A percentile compares a stretch with the other conserved stretches of the same genome.
Conservation (phyloP, 768 basidiomycete species). For the Auricularia sp. region DNA sequence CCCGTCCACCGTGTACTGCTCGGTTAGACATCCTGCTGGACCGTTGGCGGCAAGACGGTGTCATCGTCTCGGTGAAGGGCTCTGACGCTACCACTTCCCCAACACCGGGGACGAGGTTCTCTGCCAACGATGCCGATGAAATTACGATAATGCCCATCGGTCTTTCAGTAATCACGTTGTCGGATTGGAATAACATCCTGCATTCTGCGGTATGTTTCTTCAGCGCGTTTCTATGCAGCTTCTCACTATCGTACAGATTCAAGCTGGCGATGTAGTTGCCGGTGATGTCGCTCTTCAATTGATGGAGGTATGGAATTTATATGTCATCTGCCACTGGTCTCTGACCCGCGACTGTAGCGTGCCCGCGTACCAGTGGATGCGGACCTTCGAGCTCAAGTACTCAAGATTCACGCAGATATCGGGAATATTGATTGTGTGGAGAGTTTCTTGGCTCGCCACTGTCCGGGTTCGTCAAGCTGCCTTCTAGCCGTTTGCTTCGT, state of each 20-base stretch:
- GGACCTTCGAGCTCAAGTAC: conserved; percentile 34
- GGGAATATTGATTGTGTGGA: conserved; percentile 42
- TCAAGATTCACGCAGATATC: conserved; percentile 38
- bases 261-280: conserved; percentile 34
- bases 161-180: conserved; percentile 35
- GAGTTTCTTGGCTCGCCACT: conserved; percentile 30
- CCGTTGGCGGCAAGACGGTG: background rate
- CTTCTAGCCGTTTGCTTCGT: background rate
- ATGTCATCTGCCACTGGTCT: background rate
- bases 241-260: conserved; percentile 28
- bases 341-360: conserved; percentile 22
- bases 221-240: background rate
- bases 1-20: background rate
- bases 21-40: background rate
- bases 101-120: conserved; percentile 16
- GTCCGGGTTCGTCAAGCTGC: conserved; percentile 30
- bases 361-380: conserved; percentile 34
- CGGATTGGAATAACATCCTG: conserved; percentile 49
- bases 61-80: background rate
- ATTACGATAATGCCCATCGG: background rate
- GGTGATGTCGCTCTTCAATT: conserved; percentile 43
- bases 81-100: background rate
- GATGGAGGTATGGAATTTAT: conserved; percentile 34
- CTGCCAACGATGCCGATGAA: conserved; percentile 10
- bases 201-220: conserved; percentile 35